Evolutionary conservation across 2,329 filamentous ascomycete genomes (phyloP), one percentile per base, ranked within the genome.

Genomic region (Tolypocladium paradoxum): DNA sequence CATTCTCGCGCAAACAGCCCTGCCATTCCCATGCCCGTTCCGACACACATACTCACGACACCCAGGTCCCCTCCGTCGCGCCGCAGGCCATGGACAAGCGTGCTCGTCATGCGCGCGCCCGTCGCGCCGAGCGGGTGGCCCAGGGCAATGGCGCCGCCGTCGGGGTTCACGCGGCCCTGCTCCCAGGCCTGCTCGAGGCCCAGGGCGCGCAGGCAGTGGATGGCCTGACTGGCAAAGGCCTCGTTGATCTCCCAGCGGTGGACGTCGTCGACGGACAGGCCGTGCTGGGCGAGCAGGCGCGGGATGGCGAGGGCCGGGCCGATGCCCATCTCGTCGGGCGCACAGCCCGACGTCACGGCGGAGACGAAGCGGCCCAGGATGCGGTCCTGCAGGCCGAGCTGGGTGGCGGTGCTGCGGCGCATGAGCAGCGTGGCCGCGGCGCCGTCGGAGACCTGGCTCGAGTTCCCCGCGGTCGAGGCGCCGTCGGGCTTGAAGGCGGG

Each of bases 171-270:
- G 70, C 80, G 85, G 8, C 81, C 81, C 53, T 80, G 71, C 60
- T 84, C 78, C 72, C 76, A 83, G 59, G 64, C 81, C 62, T 72
- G 66, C 67, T 83, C 83, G 22, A 92, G 72, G 0, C 84, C 86
- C 12, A 93, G 65, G 62, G 82, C 78, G 55, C 89, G 74, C 47
- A 92, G 72, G 61, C 86, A 91, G 71, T 95, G 78, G 6, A 86
- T 69, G 1, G 80, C 75, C 69, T 85, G 82, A 61, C 79, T 83
- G 3, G 82, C 82, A 68, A 85, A 85, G 7, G 83, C 82, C 78
- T 96, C 91, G 69, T 96, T 96, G 69, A 96, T 87, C 75, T 96
- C 91, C 90, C 90, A 96, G 11, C 93, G 75, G 36, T 85, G 79
- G 0, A 97, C 81, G 54, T 96, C 89, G 2, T 76, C 74, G 14